A percentile compares a stretch with the other conserved stretches of the same genome.
Conservation (phyloP, 1,139 yeast species). For the Sugiyamaella sp. region DNA sequence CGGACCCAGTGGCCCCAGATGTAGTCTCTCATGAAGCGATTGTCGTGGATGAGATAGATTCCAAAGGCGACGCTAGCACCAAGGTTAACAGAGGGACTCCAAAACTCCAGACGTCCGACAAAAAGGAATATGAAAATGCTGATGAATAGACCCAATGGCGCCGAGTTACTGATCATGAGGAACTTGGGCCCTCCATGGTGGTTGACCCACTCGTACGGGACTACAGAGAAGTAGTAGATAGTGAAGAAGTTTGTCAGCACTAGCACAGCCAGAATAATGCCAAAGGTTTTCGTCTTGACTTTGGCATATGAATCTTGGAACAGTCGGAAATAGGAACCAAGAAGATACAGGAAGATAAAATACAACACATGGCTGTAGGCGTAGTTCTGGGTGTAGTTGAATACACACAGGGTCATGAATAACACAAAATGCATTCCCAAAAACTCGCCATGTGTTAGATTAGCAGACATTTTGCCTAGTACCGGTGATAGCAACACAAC, state of each 20-base stretch:
- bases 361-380: conserved; percentile 19
- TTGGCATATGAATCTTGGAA: conserved; percentile 10
- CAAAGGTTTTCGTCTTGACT: conserved; percentile 13
- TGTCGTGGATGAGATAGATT: conserved; percentile 21
- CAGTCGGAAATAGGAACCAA: conserved; percentile 15
- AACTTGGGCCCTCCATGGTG: conserved; percentile 15
- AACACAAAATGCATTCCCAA: conserved; percentile 15
- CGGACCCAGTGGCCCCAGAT: conserved; percentile 18
- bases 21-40: conserved; percentile 7
- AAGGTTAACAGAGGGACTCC: conserved; percentile 18
- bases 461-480: conserved; percentile 16
- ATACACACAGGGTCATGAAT: conserved; percentile 10
- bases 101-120: conserved; percentile 14
- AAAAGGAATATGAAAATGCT: conserved; percentile 14
- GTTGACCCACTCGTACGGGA: conserved; percentile 13
- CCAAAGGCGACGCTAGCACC: conserved; percentile 19
- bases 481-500: conserved; percentile 18
- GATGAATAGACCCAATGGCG: conserved; percentile 16
- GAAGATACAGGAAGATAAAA: conserved; percentile 14
- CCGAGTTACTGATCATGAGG: conserved; percentile 17
- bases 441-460: conserved; percentile 9
- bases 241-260: conserved; percentile 10
- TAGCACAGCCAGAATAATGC: conserved; percentile 7
- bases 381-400: conserved; percentile 12
- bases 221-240: conserved; percentile 16